These are phyloP conservation scores for Colletotrichum caudatum DNA, from an alignment of 2,329 filamentous ascomycete genomes.

Conservation along the genomic window DNA sequence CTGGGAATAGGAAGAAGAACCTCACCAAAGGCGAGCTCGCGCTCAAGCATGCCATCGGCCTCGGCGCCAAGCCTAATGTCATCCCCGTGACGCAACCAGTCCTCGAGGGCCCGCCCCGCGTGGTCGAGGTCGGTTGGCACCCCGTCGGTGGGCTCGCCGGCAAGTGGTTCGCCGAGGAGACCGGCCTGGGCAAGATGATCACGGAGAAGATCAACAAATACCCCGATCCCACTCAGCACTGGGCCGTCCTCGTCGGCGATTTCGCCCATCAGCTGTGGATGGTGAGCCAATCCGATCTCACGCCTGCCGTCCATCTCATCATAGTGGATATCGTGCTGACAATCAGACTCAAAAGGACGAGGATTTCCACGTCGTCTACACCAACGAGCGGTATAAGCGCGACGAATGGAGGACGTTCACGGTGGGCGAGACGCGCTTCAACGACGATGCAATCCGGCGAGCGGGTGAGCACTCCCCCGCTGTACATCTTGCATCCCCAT, in stretches of 20 bases:
- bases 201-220: constrained; percentile 66
- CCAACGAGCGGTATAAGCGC: constrained; percentile 60
- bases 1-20: constrained; percentile 47
- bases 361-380: constrained; percentile 67
- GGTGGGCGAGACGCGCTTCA: constrained; percentile 66
- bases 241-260: constrained; percentile 68
- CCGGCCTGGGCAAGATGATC: constrained; percentile 66
- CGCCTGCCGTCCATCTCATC: background rate
- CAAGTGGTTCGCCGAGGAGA: constrained; percentile 70
- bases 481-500: constrained; percentile 2
- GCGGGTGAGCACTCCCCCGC: constrained; percentile 56
- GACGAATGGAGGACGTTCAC: constrained; percentile 64
- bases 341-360: constrained; percentile 57
- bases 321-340: background rate
- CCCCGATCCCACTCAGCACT: constrained; percentile 71
- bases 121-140: constrained; percentile 69
- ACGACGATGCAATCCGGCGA: constrained; percentile 64
- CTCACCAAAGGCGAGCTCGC: constrained; percentile 55
- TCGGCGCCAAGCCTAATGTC: constrained; percentile 59
- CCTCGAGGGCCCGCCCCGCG: constrained; percentile 53
- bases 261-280: constrained; percentile 71
- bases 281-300: constrained; percentile 50
- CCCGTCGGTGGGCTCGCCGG: constrained; percentile 67
- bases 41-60: constrained; percentile 58
- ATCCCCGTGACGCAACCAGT: constrained; percentile 55